Percentiles rank a stretch among this genome's conserved stretches.
Conservation (phyloP, 306 rosid genomes). For the Echinosophora koreensis region DNA sequence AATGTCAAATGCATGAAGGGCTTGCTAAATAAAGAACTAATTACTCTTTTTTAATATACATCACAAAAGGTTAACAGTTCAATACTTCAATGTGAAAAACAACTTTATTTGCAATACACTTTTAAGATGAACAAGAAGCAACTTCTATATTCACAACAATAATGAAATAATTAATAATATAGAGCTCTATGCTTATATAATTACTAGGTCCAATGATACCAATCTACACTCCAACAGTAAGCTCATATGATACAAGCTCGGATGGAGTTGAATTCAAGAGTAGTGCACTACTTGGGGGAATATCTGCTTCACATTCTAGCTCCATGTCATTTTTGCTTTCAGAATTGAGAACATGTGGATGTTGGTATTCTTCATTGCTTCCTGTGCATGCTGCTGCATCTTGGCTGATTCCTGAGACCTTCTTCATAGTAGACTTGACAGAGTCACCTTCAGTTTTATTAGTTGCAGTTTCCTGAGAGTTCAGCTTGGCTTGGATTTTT, state of each 20-base stretch:
- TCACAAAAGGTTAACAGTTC: constrained; percentile 24
- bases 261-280: constrained; percentile 46
- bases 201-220: constrained; percentile 24
- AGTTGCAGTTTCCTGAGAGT: constrained; percentile 56
- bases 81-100: constrained; percentile 5
- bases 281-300: constrained; percentile 43
- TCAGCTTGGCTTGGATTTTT: constrained; percentile 59
- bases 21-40: constrained; percentile 16
- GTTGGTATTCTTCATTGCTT: constrained; percentile 54
- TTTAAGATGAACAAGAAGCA: constrained; percentile 40
- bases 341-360: constrained; percentile 37
- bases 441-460: constrained; percentile 43
- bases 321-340: constrained; percentile 47
- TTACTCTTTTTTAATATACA: constrained; percentile 27
- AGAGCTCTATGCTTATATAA: constrained; percentile 37
- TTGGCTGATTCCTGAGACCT: constrained; percentile 44
- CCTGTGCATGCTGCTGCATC: constrained; percentile 34
- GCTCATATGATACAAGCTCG: constrained; percentile 67
- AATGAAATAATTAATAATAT: constrained; percentile 37
- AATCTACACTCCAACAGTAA: constrained; percentile 61
- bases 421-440: constrained; percentile 38
- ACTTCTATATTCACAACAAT: constrained; percentile 56
- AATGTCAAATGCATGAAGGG: background rate
- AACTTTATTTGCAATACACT: constrained; percentile 36
- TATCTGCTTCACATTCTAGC: constrained; percentile 45